Conservation (phyloP, 371 early-diverging fungal species). For the Rhizomucor miehei region DNA sequence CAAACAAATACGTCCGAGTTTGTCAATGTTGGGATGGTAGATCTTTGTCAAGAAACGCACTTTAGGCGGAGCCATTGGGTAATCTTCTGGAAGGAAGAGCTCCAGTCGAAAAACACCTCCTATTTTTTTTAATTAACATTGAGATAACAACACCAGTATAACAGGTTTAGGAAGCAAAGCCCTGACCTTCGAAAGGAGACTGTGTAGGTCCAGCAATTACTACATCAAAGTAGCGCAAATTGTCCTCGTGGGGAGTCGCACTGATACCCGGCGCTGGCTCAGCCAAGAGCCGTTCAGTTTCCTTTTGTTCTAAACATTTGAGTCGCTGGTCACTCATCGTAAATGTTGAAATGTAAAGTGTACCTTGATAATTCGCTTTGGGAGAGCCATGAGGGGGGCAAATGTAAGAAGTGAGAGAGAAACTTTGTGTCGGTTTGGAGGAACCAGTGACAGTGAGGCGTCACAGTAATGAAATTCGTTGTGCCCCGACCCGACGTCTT, state of each 20-base stretch:
- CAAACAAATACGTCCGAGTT: conserved; percentile 97
- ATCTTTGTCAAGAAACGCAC: conserved; percentile 98
- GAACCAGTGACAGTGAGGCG: not conserved
- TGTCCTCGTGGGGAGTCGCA: conserved; percentile 91
- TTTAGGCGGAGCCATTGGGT: conserved; percentile 98
- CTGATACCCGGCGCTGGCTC: conserved; percentile 97
- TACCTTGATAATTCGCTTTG: conserved; percentile 83
- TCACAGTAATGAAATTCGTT: not conserved
- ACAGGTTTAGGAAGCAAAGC: not conserved
- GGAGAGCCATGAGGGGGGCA: conserved; percentile 51
- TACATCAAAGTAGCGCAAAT: conserved; percentile 97
- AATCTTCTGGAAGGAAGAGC: conserved; percentile 96
- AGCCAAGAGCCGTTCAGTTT: conserved; percentile 90
- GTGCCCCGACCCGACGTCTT: not conserved
- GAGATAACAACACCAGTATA: not conserved
- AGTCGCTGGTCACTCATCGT: too few relatives aligned
- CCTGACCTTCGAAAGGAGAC: conserved; percentile 96
- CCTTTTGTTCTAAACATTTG: conserved; percentile 48
- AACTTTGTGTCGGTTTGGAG: not conserved
- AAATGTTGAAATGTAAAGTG: too few relatives aligned
- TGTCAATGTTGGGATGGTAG: conserved; percentile 99
- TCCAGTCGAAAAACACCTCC: conserved; percentile 97
- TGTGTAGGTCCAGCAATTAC: conserved; percentile 93
- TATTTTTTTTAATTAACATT: conserved; percentile 21
- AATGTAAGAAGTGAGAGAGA: too few relatives aligned